A percentile compares a stretch with the other conserved stretches of the same genome.
phyloP scores from a whole-genome alignment of 768 basidiomycete species.

The Boletus rubroflammeus region DNA sequence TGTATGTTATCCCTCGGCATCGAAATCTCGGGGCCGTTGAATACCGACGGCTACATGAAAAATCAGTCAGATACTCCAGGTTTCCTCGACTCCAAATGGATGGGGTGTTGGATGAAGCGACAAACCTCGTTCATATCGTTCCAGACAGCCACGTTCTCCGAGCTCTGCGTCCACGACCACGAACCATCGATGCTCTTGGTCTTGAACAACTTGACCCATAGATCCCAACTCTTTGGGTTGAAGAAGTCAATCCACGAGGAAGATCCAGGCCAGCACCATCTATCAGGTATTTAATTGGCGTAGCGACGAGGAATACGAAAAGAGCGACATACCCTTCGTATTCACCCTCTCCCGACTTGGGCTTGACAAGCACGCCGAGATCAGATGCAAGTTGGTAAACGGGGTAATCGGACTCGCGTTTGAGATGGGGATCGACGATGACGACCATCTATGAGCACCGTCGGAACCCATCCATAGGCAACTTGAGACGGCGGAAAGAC shows the following conservation, averaged over 20 bases:
- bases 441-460: slow-evolving; percentile 77
- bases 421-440: slow-evolving; percentile 95
- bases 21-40: slow-evolving; percentile 96
- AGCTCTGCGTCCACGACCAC: slow-evolving; percentile 81
- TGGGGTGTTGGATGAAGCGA: not conserved
- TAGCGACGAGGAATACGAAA: not conserved
- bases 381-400: slow-evolving; percentile 84
- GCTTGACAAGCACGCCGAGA: slow-evolving; percentile 77
- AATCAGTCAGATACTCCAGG: not conserved
- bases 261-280: slow-evolving; percentile 97
- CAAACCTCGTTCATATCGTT: slow-evolving; percentile 99
- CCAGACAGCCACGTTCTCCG: slow-evolving; percentile 88
- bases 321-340: slow-evolving; percentile 64
- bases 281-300: not conserved
- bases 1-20: slow-evolving; percentile 78
- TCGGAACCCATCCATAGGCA: not conserved
- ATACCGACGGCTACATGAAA: slow-evolving; percentile 80
- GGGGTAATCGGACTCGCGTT: slow-evolving; percentile 74
- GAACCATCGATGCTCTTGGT: slow-evolving; percentile 45
- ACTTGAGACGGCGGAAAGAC: not conserved
- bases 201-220: slow-evolving; percentile 89
- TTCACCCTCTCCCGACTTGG: slow-evolving; percentile 72
- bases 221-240: slow-evolving; percentile 83
- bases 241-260: slow-evolving; percentile 98
- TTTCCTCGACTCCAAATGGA: not conserved